Percentiles rank a stretch among this genome's conserved stretches.
These are phyloP conservation scores for Cystofilobasidium capitatum DNA, from an alignment of 768 basidiomycete genomes.

Conservation along the genomic window DNA sequence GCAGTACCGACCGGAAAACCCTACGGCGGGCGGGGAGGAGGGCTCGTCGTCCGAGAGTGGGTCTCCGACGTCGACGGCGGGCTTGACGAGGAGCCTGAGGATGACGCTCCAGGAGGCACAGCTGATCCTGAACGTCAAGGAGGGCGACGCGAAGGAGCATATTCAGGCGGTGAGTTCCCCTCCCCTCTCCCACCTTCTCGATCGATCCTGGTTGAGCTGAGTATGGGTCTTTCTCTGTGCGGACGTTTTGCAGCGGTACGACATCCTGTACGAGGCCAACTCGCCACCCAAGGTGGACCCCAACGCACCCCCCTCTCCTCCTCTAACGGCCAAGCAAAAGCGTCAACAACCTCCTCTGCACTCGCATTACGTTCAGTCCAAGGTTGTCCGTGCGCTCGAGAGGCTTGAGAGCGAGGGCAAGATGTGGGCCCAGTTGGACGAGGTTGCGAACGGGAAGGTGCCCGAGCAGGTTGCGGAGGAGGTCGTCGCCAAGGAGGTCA, in stretches of 20 bases:
- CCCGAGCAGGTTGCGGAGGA: background rate
- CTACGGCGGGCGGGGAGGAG: conserved; percentile 53
- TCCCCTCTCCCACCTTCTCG: background rate
- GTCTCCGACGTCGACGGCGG: conserved; percentile 61
- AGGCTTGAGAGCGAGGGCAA: conserved; percentile 80
- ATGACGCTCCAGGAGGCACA: conserved; percentile 96
- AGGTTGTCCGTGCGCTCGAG: conserved; percentile 88
- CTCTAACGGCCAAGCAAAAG: conserved; percentile 23
- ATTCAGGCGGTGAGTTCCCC: conserved; percentile 57
- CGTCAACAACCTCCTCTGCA: conserved; percentile 38
- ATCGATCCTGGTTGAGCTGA: too few species aligned
- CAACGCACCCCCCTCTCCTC: conserved; percentile 26
- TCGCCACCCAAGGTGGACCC: conserved; percentile 48
- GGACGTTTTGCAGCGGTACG: conserved; percentile 64
- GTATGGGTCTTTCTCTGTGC: background rate
- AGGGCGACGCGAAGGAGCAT: conserved; percentile 56
- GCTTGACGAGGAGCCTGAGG: conserved; percentile 68
- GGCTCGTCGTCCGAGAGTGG: conserved; percentile 55
- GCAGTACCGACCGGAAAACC: conserved; percentile 60
- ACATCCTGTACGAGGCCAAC: conserved; percentile 86
- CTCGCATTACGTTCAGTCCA: conserved; percentile 91
- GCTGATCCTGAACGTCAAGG: conserved; percentile 79
- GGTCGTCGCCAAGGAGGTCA: background rate
- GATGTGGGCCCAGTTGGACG: conserved; percentile 8
- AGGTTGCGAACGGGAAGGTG: background rate